Evolutionary conservation across 495 filamentous ascomycete genomes (phyloP).

Genomic region (Cenococcum geophilum): DNA sequence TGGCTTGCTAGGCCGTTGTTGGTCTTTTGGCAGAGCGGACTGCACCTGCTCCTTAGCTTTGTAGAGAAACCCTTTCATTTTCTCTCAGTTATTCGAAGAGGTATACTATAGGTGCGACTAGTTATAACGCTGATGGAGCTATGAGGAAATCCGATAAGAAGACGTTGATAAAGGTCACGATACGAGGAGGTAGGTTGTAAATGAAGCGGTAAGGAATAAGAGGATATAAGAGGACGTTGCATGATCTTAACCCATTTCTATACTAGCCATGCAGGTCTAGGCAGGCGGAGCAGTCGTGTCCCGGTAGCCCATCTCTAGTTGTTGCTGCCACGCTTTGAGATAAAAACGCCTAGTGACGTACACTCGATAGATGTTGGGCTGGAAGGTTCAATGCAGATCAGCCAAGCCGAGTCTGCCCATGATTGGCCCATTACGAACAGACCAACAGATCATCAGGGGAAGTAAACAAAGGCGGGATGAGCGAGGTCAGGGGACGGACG

Average conservation of each 20-base stretch:
- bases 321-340: background rate
- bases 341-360: background rate
- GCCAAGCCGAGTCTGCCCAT: background rate
- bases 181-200: too few species aligned
- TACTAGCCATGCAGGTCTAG: background rate
- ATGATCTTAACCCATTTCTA: too few species aligned
- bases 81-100: constrained; percentile 1
- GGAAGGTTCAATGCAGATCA: background rate
- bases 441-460: too few species aligned
- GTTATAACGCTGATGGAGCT: background rate
- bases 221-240: too few species aligned
- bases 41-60: constrained; percentile 31
- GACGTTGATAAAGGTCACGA: background rate
- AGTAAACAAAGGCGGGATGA: too few species aligned
- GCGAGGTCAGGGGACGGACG: too few species aligned
- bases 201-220: too few species aligned
- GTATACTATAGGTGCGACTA: background rate
- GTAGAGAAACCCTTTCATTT: constrained; percentile 30
- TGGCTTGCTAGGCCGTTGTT: background rate
- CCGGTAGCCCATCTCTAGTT: background rate
- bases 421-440: too few species aligned
- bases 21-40: constrained; percentile 1
- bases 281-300: background rate
- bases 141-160: background rate
- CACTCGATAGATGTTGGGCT: background rate